Base-by-base conservation (phyloP, 2,329 filamentous ascomycete species). In the Calonectria hawksworthii region DNA sequence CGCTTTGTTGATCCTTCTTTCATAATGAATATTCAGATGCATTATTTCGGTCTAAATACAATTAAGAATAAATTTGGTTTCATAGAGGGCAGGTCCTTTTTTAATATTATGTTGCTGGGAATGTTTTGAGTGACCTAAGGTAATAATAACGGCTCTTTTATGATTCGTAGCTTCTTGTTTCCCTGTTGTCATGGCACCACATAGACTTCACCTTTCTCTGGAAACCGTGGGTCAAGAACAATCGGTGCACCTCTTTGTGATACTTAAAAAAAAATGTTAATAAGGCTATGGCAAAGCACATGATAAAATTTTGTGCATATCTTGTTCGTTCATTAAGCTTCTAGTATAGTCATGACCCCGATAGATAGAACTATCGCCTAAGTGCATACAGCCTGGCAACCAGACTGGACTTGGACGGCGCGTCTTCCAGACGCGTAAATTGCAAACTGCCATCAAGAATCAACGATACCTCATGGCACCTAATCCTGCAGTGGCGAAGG, bases 401-500 rank as follows among this genome's bases (percentile, higher is more conserved):
- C 64, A 72, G 56, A 56, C 65, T 38, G 9, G 34, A 75, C 72
- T 72, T 72, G 73, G n/a, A 47, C n/a, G 77, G 80, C 82, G 81
- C 83, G 79, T 83, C 80, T 83, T 75, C 77, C 70, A 47, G 76
- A 79, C 83, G 83, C 83, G 83, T 84, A 74, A 74, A 76, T 59
- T 47, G 34, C 28, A 69, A 41, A 69, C 69, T 68, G 30, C 32
- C 67, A 70, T 44, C 28, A 30, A 70, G 38, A 68, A 73, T 32
- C 72, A 73, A 72, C 73, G 44, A 77, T 74, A 64, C 36, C 47
- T 70, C 50, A 70, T 84, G 83, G 74, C 80, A 3, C 79, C 80
- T 34, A 80, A 75, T 66, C 74, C 63, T 51, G 67, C 74, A 73
- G 65, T 70, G 36, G 76, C 67, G 61, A 80, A 73, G 47, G 71